A percentile compares a stretch with the other conserved stretches of the same genome.
Conservation (phyloP, 805 yeast species). For the Candida ulmi region DNA sequence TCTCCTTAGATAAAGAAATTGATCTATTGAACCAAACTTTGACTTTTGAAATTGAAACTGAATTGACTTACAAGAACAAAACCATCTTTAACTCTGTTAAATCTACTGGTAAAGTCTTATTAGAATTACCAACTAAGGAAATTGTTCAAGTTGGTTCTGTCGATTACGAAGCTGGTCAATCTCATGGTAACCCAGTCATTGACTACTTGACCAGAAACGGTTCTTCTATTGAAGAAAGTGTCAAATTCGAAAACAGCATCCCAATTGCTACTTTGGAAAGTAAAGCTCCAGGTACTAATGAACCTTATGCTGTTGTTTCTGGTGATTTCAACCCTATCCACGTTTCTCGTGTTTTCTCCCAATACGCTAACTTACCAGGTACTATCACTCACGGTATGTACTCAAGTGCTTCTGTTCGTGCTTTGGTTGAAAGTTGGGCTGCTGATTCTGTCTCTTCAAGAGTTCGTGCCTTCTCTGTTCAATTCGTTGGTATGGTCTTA, state of each 20-base stretch:
- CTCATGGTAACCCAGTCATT: constrained; percentile 96
- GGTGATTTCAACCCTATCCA: constrained; percentile 99
- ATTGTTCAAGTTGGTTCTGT: constrained; percentile 77
- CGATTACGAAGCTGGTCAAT: constrained; percentile 82
- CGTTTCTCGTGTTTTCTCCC: constrained; percentile 90
- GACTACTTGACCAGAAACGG: constrained; percentile 93
- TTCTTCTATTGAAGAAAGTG: constrained; percentile 88
- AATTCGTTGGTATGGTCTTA: constrained; percentile 93
- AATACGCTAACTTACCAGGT: constrained; percentile 91
- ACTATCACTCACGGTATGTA: constrained; percentile 99
- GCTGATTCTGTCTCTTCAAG: constrained; percentile 95
- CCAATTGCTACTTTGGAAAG: constrained; percentile 60
- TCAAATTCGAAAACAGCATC: constrained; percentile 82
- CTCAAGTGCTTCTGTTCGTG: constrained; percentile 92
- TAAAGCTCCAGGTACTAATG: constrained; percentile 93
- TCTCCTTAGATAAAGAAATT: constrained; percentile 68
- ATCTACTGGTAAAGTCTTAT: constrained; percentile 78
- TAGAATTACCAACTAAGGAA: constrained; percentile 92
- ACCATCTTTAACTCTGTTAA: constrained; percentile 70
- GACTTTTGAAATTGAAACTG: constrained; percentile 85
- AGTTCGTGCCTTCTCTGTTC: constrained; percentile 89
- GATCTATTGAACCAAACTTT: constrained; percentile 75
- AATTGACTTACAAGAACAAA: constrained; percentile 73
- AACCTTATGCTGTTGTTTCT: constrained; percentile 93
- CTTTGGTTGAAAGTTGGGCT: constrained; percentile 96